phyloP scores from a whole-genome alignment of 805 yeast species.

The Ogataea pini region DNA sequence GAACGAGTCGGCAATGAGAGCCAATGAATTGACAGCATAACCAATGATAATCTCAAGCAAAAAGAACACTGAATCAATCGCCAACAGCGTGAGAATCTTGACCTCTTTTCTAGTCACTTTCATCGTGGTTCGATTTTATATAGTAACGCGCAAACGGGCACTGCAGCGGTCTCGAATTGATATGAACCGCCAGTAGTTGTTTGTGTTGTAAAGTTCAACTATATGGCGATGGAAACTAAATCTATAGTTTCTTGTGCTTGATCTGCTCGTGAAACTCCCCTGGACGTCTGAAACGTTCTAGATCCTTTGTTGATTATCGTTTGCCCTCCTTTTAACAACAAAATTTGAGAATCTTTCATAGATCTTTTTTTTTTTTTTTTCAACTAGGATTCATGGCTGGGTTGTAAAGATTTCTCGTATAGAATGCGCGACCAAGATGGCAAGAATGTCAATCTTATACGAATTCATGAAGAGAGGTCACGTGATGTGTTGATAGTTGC shows the following conservation, averaged over 20 bases:
- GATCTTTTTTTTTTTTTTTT: too few species aligned
- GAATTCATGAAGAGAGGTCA: too few species aligned
- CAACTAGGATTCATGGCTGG: too few species aligned
- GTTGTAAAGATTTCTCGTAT: too few species aligned
- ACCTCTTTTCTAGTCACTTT: constrained; percentile 52
- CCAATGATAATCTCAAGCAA: constrained; percentile 82
- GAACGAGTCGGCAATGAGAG: constrained; percentile 93
- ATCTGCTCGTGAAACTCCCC: too few species aligned
- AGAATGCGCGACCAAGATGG: too few species aligned
- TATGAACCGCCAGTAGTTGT: not conserved
- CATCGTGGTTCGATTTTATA: constrained; percentile 10
- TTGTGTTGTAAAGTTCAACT: not conserved
- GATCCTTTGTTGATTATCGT: not conserved
- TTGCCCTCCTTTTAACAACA: too few species aligned
- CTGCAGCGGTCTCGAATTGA: not conserved
- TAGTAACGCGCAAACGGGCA: not conserved
- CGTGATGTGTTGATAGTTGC: too few species aligned
- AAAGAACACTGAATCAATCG: constrained; percentile 80
- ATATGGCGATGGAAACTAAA: not conserved
- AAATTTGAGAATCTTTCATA: too few species aligned
- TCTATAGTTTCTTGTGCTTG: not conserved
- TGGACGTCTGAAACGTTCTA: not conserved
- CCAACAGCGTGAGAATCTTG: constrained; percentile 69
- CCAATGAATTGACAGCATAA: constrained; percentile 90
- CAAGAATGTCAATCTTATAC: too few species aligned